Evolutionary conservation across 2,329 filamentous ascomycete species (phyloP).

Genomic region (Cryphonectria naterciae): DNA sequence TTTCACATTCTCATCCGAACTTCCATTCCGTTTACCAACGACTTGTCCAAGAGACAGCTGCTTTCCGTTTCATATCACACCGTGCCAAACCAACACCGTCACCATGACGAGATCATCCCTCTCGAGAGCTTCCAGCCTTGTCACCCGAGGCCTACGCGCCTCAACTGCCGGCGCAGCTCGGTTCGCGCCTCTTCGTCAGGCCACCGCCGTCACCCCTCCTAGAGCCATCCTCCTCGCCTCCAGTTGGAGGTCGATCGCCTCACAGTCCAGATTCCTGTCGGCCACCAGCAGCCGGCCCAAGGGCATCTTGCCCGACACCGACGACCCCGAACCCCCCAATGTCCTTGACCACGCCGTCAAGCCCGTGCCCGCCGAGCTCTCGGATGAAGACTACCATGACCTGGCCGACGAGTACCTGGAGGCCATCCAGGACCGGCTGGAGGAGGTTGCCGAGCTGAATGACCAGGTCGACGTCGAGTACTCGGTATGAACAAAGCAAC

Average conservation of each 20-base stretch:
- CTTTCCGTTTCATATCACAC: neutral
- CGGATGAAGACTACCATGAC: slow-evolving; percentile 74
- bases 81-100: neutral
- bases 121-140: slow-evolving; percentile 22
- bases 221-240: neutral
- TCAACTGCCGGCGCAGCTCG: slow-evolving; percentile 18
- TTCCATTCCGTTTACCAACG: too few relatives aligned
- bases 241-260: neutral
- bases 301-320: slow-evolving; percentile 64
- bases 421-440: slow-evolving; percentile 60
- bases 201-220: neutral
- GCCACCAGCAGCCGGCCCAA: slow-evolving; percentile 42
- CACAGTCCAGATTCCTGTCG: slow-evolving; percentile 35
- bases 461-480: slow-evolving; percentile 88
- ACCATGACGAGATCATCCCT: slow-evolving; percentile 27
- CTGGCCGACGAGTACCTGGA: slow-evolving; percentile 77
- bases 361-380: slow-evolving; percentile 62
- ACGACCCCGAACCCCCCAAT: slow-evolving; percentile 54
- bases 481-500: slow-evolving; percentile 61
- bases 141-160: slow-evolving; percentile 22
- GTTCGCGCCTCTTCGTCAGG: slow-evolving; percentile 17
- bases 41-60: neutral
- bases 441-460: slow-evolving; percentile 72
- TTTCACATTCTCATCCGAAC: neutral
- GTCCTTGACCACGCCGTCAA: slow-evolving; percentile 39